Conservation (phyloP, 768 basidiomycete genomes). For the Leccinum truebloodii region DNA sequence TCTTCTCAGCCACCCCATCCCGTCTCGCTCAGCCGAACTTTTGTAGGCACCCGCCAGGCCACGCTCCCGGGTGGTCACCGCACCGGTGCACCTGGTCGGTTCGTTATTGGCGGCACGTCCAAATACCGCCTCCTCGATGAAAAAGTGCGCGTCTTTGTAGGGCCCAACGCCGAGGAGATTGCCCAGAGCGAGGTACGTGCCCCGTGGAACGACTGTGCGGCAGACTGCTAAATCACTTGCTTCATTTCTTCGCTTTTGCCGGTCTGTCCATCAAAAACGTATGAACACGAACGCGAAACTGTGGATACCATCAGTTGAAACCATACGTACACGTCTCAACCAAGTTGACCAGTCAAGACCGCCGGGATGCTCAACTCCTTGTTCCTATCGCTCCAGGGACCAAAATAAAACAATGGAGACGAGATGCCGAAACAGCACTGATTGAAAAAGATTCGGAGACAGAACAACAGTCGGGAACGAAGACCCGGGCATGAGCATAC, state of each 20-base stretch:
- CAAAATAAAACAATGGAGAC: slow-evolving; percentile 28
- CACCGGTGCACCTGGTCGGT: slow-evolving; percentile 87
- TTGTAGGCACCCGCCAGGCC: slow-evolving; percentile 78
- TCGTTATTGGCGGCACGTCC: slow-evolving; percentile 72
- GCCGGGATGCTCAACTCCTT: slow-evolving; percentile 29
- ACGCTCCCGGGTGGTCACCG: slow-evolving; percentile 80
- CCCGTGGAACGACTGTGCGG: background rate
- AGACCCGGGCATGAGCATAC: background rate
- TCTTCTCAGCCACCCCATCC: background rate
- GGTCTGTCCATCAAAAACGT: background rate
- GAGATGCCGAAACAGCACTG: slow-evolving; percentile 14
- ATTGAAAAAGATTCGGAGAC: background rate
- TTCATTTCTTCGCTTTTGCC: background rate
- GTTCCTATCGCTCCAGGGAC: slow-evolving; percentile 27
- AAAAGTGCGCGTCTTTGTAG: slow-evolving; percentile 81
- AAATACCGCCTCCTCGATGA: slow-evolving; percentile 84
- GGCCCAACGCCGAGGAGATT: slow-evolving; percentile 70
- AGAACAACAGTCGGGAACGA: background rate
- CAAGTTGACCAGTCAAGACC: slow-evolving; percentile 23
- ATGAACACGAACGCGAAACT: background rate
- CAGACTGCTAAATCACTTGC: background rate
- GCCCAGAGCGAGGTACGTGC: slow-evolving; percentile 53
- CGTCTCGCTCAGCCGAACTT: background rate
- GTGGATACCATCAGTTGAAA: slow-evolving; percentile 19
- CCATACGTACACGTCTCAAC: slow-evolving; percentile 31